Conservation (phyloP, 2,329 filamentous ascomycete species). For the Paradendryphiella salina region DNA sequence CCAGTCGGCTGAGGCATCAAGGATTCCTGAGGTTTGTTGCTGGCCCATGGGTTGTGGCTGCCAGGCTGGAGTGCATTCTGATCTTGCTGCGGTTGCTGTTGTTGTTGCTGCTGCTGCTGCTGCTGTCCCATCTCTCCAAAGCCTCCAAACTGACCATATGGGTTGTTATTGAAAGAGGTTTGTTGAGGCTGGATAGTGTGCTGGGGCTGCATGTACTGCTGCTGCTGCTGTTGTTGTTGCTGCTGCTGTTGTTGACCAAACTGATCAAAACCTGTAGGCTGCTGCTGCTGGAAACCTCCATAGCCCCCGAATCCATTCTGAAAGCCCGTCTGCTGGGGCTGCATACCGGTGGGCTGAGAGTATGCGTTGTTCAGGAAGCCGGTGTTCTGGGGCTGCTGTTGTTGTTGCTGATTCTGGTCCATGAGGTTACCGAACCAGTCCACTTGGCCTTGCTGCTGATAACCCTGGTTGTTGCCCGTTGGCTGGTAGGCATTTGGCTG, state of each 20-base stretch:
- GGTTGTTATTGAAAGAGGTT: constrained; percentile 59
- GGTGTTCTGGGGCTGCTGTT: constrained; percentile 64
- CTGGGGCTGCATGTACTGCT: constrained; percentile 43
- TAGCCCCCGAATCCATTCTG: constrained; percentile 73
- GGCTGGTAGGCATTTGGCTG: constrained; percentile 71
- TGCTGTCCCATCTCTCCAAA: constrained; percentile 41
- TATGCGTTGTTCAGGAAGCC: constrained; percentile 70
- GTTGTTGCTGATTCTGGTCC: constrained; percentile 62
- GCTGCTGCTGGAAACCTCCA: constrained; percentile 48
- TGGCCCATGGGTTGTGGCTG: constrained; percentile 92
- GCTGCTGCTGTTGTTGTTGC: constrained; percentile 11
- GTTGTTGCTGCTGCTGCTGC: constrained; percentile 27
- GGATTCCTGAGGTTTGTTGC: constrained; percentile 61
- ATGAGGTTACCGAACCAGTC: constrained; percentile 98
- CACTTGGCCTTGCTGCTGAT: constrained; percentile 93
- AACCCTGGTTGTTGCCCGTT: constrained; percentile 94
- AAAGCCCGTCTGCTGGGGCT: constrained; percentile 64
- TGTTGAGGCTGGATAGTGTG: constrained; percentile 59
- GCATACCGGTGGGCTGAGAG: constrained; percentile 76
- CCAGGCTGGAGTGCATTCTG: constrained; percentile 72
- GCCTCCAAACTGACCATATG: constrained; percentile 44
- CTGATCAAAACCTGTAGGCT: constrained; percentile 71
- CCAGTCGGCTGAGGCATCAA: constrained; percentile 85
- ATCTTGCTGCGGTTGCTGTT: constrained; percentile 55
- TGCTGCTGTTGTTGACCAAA: constrained; percentile 41